Conservation (phyloP, 1,284 basidiomycete genomes). For the Apiotrichum mycotoxinovorans region DNA sequence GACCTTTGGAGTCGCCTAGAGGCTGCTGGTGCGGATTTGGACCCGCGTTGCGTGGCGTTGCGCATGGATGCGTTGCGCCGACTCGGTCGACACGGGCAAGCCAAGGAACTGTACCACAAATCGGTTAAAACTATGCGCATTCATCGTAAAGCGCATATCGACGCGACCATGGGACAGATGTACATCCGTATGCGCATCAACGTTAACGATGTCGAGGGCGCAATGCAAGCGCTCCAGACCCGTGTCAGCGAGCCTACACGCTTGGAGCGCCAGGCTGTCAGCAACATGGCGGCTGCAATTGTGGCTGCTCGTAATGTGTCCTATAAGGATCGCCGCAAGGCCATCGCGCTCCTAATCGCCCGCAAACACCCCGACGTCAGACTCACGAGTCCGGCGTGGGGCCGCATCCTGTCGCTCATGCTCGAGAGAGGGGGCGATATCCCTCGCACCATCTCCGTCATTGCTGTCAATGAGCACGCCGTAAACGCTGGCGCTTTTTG, state of each 20-base stretch:
- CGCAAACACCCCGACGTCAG: background rate
- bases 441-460: background rate
- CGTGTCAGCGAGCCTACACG: background rate
- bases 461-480: background rate
- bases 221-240: background rate
- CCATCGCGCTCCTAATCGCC: constrained; percentile 3
- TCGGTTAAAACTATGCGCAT: too few relatives aligned
- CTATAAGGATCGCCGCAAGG: background rate
- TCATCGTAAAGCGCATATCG: too few relatives aligned
- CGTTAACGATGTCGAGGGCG: background rate
- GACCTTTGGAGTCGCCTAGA: too few relatives aligned
- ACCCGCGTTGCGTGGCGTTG: background rate
- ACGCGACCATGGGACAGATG: background rate
- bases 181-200: background rate
- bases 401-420: constrained; percentile 4
- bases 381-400: background rate
- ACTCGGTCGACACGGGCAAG: background rate
- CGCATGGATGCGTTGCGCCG: background rate
- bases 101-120: too few relatives aligned
- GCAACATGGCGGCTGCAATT: background rate
- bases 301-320: background rate
- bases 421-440: constrained; percentile 4
- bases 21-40: background rate
- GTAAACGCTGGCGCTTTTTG: background rate
- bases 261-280: background rate